A percentile compares a stretch with the other conserved stretches of the same genome.
Evolutionary conservation across 495 filamentous ascomycete species (phyloP).

Genomic region (Hypoxylon trugodes): DNA sequence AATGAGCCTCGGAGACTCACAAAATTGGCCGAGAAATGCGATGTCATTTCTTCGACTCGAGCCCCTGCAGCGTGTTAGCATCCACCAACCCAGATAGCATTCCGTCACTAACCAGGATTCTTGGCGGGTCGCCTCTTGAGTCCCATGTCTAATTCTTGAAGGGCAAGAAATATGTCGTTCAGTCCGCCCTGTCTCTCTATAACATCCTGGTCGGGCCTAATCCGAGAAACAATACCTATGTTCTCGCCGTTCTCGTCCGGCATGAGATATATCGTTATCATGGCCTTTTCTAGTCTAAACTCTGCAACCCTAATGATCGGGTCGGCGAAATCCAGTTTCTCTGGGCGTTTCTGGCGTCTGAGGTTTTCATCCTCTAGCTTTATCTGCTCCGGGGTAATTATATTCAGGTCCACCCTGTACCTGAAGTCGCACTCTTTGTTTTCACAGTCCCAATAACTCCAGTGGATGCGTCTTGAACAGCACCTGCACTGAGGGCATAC

Average conservation of each 20-base stretch:
- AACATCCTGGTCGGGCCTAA: constrained; percentile 62
- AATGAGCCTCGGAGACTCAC: constrained; percentile 62
- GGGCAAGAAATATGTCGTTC: constrained; percentile 66
- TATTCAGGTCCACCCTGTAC: constrained; percentile 49
- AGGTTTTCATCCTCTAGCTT: neutral
- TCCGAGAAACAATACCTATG: constrained; percentile 69
- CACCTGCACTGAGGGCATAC: constrained; percentile 75
- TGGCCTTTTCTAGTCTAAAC: constrained; percentile 42
- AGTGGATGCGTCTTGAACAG: constrained; percentile 68
- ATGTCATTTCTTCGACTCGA: constrained; percentile 60
- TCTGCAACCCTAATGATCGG: too few species aligned
- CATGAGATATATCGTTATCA: constrained; percentile 46
- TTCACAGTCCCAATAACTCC: constrained; percentile 71
- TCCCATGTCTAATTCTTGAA: constrained; percentile 67
- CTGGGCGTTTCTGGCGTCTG: too few species aligned
- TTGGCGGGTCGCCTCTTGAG: constrained; percentile 63
- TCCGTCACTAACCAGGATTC: constrained; percentile 39
- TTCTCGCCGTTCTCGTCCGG: constrained; percentile 36
- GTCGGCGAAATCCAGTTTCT: too few species aligned
- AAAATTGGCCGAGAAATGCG: constrained; percentile 77
- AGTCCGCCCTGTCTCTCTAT: constrained; percentile 63
- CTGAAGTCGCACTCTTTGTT: constrained; percentile 59
- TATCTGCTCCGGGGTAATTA: constrained; percentile 38
- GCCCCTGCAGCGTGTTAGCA: constrained; percentile 39
- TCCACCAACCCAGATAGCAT: neutral